Conservation (phyloP, 257 asterid species). For the Solanum ahanhuiri region DNA sequence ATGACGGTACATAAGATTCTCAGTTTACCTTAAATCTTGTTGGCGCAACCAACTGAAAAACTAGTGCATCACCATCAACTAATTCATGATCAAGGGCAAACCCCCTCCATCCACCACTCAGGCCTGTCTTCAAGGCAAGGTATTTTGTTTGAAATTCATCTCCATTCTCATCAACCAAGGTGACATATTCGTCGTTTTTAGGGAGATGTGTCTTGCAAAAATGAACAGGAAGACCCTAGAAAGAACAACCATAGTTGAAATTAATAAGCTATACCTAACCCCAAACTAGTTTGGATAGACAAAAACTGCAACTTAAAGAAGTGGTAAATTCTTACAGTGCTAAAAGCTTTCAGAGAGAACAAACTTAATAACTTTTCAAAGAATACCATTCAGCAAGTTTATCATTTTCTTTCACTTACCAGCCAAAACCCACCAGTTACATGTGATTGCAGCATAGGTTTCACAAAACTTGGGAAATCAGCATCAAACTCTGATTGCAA, state of each 20-base stretch:
- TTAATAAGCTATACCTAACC: neutral
- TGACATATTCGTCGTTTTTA: constrained; percentile 12
- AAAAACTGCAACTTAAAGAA: neutral
- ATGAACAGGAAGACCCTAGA: constrained; percentile 38
- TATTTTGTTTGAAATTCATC: constrained; percentile 24
- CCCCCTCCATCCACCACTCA: constrained; percentile 80
- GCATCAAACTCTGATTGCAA: constrained; percentile 33
- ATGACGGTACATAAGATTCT: neutral
- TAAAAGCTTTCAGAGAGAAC: neutral
- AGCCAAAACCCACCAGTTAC: constrained; percentile 70
- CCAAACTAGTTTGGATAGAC: neutral
- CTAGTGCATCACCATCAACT: constrained; percentile 56
- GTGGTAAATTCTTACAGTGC: neutral
- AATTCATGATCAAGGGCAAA: constrained; percentile 41
- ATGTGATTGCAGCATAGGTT: constrained; percentile 61
- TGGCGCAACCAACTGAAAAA: constrained; percentile 39
- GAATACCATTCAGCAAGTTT: neutral
- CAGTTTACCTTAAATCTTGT: constrained; percentile 40
- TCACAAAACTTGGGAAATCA: constrained; percentile 41
- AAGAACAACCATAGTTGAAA: neutral
- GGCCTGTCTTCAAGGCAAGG: constrained; percentile 35
- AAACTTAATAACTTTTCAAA: neutral
- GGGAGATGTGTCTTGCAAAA: constrained; percentile 49
- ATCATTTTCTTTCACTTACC: constrained; percentile 22
- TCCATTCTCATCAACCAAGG: constrained; percentile 43